phyloP scores from a whole-genome alignment of 208 protist species.

The Leishmania mexicana region DNA sequence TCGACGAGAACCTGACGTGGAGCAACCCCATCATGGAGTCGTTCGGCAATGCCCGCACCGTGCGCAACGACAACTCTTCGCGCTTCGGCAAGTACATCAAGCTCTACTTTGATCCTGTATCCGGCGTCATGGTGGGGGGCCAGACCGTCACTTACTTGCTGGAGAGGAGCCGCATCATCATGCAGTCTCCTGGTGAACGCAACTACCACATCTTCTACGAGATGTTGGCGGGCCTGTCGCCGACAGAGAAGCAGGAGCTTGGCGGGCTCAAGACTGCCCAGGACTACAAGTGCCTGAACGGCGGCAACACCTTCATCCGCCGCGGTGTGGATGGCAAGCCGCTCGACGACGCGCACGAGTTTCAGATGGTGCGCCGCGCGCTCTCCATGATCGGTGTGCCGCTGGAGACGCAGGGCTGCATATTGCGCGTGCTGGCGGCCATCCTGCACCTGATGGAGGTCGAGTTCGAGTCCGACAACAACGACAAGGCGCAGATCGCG shows the following conservation, averaged over 20 bases:
- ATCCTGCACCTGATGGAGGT: constrained; percentile 95
- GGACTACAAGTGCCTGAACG: constrained; percentile 90
- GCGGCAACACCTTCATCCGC: constrained; percentile 80
- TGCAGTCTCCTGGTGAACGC: constrained; percentile 89
- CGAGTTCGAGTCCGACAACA: constrained; percentile 77
- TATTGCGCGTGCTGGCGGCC: constrained; percentile 90
- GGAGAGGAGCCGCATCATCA: constrained; percentile 94
- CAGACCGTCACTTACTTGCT: constrained; percentile 92
- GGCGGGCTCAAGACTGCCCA: constrained; percentile 66
- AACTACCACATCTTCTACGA: constrained; percentile 98
- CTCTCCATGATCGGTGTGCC: constrained; percentile 73
- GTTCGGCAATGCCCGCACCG: constrained; percentile 94
- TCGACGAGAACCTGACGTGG: constrained; percentile 77
- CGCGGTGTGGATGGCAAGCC: constrained; percentile 78
- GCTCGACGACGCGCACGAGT: constrained; percentile 92
- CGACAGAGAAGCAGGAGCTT: constrained; percentile 70
- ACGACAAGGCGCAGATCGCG: constrained; percentile 71
- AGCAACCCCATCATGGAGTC: constrained; percentile 95
- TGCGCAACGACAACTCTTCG: constrained; percentile 94
- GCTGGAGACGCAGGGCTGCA: constrained; percentile 48
- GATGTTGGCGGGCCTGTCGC: constrained; percentile 84
- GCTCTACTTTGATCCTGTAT: constrained; percentile 89
- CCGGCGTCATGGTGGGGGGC: constrained; percentile 88
- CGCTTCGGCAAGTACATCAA: constrained; percentile 97
- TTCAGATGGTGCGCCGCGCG: constrained; percentile 72